phyloP scores from a whole-genome alignment of 1,284 basidiomycete genomes.

The Lentinus polychrous region DNA sequence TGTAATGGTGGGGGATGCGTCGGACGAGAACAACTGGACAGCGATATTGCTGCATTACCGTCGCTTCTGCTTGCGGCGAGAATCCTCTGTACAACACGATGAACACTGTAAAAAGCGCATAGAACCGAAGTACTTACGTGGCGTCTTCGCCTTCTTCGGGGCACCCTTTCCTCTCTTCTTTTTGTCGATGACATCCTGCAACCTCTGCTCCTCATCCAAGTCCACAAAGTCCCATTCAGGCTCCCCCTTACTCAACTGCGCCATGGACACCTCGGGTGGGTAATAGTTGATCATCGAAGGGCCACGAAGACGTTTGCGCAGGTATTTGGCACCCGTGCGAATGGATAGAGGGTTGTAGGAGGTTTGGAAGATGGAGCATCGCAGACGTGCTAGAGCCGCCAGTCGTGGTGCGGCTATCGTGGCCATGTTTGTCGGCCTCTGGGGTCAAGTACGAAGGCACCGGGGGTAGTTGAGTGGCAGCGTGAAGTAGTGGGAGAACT shows the following conservation, averaged over 20 bases:
- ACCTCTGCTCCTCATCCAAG: constrained; percentile 54
- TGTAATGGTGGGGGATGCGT: background rate
- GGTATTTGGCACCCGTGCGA: constrained; percentile 82
- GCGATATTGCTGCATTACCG: constrained; percentile 9
- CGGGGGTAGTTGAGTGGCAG: background rate
- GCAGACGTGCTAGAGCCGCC: constrained; percentile 46
- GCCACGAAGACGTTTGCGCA: constrained; percentile 67
- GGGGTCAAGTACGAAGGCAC: too few species aligned
- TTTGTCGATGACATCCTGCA: constrained; percentile 59
- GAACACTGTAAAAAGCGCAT: constrained; percentile 1
- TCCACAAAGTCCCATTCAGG: constrained; percentile 54
- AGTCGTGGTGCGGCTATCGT: constrained; percentile 40
- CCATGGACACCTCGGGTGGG: constrained; percentile 48
- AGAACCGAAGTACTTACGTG: constrained; percentile 38
- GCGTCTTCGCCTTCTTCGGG: constrained; percentile 69
- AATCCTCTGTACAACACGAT: constrained; percentile 16
- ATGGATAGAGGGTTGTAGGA: constrained; percentile 73
- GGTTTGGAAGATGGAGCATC: constrained; percentile 76
- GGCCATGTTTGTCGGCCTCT: constrained; percentile 16
- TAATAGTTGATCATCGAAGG: constrained; percentile 79
- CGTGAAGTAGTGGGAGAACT: background rate
- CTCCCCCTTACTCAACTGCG: constrained; percentile 42
- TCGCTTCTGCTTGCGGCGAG: constrained; percentile 18
- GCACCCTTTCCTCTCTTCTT: constrained; percentile 74
- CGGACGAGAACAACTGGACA: too few species aligned